phyloP scores from a whole-genome alignment of 2,329 filamentous ascomycete species.

The Zymoseptoria tritici region DNA sequence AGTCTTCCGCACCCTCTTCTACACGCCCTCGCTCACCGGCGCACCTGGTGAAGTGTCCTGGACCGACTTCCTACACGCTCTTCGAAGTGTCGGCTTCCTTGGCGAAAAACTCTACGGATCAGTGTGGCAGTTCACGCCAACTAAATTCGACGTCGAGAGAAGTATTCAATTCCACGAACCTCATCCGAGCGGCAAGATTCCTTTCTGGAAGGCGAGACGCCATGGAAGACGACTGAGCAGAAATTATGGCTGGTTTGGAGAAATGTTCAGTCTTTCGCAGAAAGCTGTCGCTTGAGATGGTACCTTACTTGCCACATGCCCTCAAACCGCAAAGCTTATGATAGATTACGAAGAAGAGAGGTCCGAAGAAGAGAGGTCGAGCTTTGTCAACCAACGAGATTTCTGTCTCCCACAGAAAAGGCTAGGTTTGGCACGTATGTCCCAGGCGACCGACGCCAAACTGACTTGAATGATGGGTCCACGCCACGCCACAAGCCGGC shows the following conservation, averaged over 20 bases:
- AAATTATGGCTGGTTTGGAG: constrained; percentile 46
- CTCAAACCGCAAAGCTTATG: too few species aligned
- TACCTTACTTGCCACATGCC: neutral
- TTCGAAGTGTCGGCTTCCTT: constrained; percentile 46
- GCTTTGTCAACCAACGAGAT: too few species aligned
- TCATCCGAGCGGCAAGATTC: constrained; percentile 46
- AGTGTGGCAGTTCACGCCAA: constrained; percentile 50
- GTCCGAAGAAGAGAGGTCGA: too few species aligned
- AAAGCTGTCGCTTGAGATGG: neutral
- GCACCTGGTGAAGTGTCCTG: constrained; percentile 40
- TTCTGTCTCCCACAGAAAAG: too few species aligned
- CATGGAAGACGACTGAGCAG: constrained; percentile 42
- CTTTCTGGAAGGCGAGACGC: constrained; percentile 39
- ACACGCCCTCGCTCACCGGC: constrained; percentile 26
- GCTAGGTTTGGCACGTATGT: neutral
- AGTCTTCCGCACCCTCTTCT: constrained; percentile 38
- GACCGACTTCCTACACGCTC: constrained; percentile 46
- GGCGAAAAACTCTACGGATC: constrained; percentile 52
- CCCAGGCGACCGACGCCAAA: neutral
- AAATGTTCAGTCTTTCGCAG: constrained; percentile 35
- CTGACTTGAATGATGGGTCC: neutral
- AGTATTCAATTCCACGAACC: constrained; percentile 55
- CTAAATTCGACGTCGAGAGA: constrained; percentile 34
- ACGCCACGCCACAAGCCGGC: neutral
- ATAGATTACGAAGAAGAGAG: too few species aligned